Percentiles rank a stretch among this genome's conserved stretches.
phyloP scores from a whole-genome alignment of 805 yeast genomes.

The Zygosaccharomyces gambellarensis region DNA sequence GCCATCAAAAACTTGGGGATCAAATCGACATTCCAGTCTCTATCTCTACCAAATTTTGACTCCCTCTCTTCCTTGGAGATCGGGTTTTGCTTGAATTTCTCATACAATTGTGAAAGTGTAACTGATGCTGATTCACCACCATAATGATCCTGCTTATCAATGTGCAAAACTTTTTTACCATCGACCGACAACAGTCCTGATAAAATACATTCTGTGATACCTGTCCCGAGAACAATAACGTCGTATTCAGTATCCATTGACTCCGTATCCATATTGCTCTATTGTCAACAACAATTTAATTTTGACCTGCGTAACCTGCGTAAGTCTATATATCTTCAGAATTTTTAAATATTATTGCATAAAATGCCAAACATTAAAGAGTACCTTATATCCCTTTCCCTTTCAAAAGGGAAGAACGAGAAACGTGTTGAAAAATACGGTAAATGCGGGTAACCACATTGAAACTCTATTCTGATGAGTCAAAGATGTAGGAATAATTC shows the following conservation, averaged over 20 bases:
- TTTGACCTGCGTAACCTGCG: neutral
- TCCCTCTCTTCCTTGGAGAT: conserved; percentile 61
- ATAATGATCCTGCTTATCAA: conserved; percentile 92
- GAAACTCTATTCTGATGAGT: neutral
- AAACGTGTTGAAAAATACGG: neutral
- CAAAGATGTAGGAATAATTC: neutral
- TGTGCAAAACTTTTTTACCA: conserved; percentile 94
- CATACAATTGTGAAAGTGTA: conserved; percentile 62
- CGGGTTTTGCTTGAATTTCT: conserved; percentile 80
- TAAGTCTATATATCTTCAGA: too few species aligned
- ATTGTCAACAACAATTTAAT: neutral
- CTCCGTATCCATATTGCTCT: conserved; percentile 19
- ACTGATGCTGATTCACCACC: conserved; percentile 91
- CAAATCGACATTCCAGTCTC: conserved; percentile 97
- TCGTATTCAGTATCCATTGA: conserved; percentile 94
- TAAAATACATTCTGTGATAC: conserved; percentile 93
- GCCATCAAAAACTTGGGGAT: conserved; percentile 97
- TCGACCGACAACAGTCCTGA: conserved; percentile 95
- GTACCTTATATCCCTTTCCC: neutral
- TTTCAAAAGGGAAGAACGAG: neutral
- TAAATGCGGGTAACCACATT: neutral
- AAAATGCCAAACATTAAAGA: neutral
- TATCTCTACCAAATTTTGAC: conserved; percentile 73
- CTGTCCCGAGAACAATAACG: conserved; percentile 89
- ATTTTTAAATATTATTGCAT: neutral